Percentiles rank a stretch among this genome's conserved stretches.
phyloP scores from a whole-genome alignment of 2,329 filamentous ascomycete species.

The Cytospora paraplurivora region DNA sequence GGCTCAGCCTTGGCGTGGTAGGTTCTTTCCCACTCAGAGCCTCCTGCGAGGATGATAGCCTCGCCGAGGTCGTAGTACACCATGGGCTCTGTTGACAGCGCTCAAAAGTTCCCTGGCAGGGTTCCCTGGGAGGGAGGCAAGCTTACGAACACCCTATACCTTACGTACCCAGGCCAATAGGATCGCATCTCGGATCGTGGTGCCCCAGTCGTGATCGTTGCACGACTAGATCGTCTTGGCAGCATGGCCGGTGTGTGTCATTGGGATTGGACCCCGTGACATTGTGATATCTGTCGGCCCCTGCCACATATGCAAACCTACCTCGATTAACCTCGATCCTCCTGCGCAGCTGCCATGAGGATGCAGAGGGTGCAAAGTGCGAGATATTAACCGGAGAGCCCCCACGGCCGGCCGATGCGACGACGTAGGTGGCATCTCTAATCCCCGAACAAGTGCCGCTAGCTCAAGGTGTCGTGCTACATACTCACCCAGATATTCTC shows the following conservation, averaged over 20 bases:
- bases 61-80: background rate
- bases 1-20: constrained; percentile 21
- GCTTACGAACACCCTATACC: background rate
- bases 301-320: background rate
- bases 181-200: background rate
- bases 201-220: background rate
- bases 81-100: background rate
- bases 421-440: background rate
- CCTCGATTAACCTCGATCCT: background rate
- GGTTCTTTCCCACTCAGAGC: background rate
- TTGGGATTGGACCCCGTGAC: background rate
- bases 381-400: background rate
- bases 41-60: background rate
- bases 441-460: background rate
- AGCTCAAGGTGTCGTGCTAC: background rate
- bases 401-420: background rate
- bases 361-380: background rate
- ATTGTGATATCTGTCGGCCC: background rate
- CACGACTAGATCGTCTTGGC: background rate
- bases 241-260: background rate
- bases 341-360: too few relatives aligned
- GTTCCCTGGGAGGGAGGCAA: background rate
- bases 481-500: background rate
- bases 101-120: background rate
- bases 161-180: background rate